Evolutionary conservation across 1,284 basidiomycete genomes (phyloP), one percentile per base, ranked within the genome.

Genomic region (Rhodotorula sp.): DNA sequence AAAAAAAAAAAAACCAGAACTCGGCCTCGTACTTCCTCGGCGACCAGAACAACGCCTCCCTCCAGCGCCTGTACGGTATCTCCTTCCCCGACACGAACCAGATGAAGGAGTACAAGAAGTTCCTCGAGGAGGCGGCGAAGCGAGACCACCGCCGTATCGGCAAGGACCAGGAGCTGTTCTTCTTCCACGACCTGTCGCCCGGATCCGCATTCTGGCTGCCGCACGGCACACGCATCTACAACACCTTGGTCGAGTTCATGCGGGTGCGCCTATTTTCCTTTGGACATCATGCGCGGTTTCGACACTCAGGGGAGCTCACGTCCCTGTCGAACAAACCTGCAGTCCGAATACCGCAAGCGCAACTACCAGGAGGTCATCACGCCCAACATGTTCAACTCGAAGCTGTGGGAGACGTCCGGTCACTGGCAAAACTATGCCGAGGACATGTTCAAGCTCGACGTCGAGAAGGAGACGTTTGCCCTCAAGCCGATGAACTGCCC

Each of bases 401-500:
- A 98, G 82, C 86, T 99, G 26, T 99, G 97, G 97, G 89, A 98
- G 83, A 95, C 92, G 2, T 99, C 95, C 0, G 97, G 97, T 10
- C 97, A 99, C 81, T 98, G 92, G 95, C 88, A 93, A 79, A 97
- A 99, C 83, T 97, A 97, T 84, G 88, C 90, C 79, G 95, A 99
- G 72, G 95, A 94, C 83, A 99, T 99, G 97, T 99, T 99, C 84
- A 76, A 77, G 55, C 88, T 99, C 67, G 90, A 92, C 73, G 84
- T 98, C 69, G 97, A 99, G 83, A 97, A 99, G 83, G 95, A 98
- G 82, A 87, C 87, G 79, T 97, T 92, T 87, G 94, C 86, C 2
- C 85, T 95, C 70, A 98, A 98, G 83, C 97, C 97, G 26, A 99
- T 99, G 97, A 99, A 99, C 83, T 99, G 97, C 81, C 97, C 97